phyloP scores from a whole-genome alignment of 257 asterid species.

The Penstemon newberryi region DNA sequence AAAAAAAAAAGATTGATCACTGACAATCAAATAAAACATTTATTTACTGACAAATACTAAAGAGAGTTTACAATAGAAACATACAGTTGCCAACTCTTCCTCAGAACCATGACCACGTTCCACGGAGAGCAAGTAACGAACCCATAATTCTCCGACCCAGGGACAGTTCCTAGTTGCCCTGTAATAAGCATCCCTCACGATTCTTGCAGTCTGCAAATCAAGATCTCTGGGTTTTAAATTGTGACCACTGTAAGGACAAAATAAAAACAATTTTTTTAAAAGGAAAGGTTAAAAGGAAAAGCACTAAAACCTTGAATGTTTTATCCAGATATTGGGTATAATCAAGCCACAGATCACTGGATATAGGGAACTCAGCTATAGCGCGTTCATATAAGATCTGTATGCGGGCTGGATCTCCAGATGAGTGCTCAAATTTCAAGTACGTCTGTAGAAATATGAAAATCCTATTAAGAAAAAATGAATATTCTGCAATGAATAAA shows the following conservation, averaged over 20 bases:
- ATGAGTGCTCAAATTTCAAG: conserved; percentile 86
- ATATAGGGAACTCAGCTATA: conserved; percentile 71
- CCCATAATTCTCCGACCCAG: conserved; percentile 94
- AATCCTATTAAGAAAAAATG: conserved; percentile 4
- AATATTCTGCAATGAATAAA: conserved; percentile 6
- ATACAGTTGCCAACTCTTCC: conserved; percentile 71
- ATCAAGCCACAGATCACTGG: conserved; percentile 78
- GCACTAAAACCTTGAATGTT: conserved; percentile 75
- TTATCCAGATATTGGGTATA: conserved; percentile 81
- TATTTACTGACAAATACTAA: not conserved
- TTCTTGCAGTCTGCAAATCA: conserved; percentile 66
- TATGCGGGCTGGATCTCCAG: conserved; percentile 92
- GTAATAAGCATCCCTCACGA: conserved; percentile 72
- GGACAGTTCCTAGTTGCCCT: conserved; percentile 97
- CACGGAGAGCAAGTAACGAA: conserved; percentile 67
- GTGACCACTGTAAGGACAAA: conserved; percentile 27
- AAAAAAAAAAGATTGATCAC: not conserved
- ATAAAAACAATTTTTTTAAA: not conserved
- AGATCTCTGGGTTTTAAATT: conserved; percentile 23
- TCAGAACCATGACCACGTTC: conserved; percentile 83
- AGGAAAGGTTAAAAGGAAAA: conserved; percentile 14
- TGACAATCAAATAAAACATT: conserved; percentile 21
- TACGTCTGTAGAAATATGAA: conserved; percentile 59
- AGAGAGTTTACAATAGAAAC: conserved; percentile 29
- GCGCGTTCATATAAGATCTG: conserved; percentile 95